Percentiles rank a stretch among this genome's conserved stretches.
Evolutionary conservation across 495 filamentous ascomycete genomes (phyloP).

Genomic region (Talaromyces nanjingensis): DNA sequence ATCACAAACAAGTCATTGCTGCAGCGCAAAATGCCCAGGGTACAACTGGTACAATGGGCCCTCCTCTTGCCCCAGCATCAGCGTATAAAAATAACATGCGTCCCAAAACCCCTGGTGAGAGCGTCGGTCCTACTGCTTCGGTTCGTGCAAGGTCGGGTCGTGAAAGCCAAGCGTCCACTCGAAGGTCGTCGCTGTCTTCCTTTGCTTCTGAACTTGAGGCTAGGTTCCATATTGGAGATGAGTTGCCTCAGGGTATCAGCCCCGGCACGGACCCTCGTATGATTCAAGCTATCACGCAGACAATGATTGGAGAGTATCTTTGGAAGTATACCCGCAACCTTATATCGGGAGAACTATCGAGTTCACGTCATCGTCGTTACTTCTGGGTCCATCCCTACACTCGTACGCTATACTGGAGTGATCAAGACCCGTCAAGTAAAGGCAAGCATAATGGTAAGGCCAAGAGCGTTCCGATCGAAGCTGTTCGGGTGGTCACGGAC

Average conservation of each 20-base stretch:
- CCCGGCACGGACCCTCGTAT: constrained; percentile 84
- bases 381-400: constrained; percentile 99
- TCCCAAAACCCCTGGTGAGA: constrained; percentile 64
- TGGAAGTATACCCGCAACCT: constrained; percentile 98
- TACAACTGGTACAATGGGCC: constrained; percentile 66
- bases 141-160: constrained; percentile 26
- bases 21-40: constrained; percentile 53
- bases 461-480: constrained; percentile 92
- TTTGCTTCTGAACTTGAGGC: constrained; percentile 91
- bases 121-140: constrained; percentile 37
- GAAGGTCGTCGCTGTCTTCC: constrained; percentile 81
- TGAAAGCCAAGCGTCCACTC: constrained; percentile 47
- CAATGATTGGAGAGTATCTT: constrained; percentile 97
- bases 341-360: constrained; percentile 77
- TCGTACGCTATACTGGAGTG: constrained; percentile 93
- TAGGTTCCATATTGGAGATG: constrained; percentile 62
- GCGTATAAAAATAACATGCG: constrained; percentile 55
- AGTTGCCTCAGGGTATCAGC: constrained; percentile 47
- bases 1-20: constrained; percentile 78
- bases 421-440: constrained; percentile 73
- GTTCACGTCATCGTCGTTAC: constrained; percentile 83
- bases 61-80: constrained; percentile 76
- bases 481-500: constrained; percentile 87
- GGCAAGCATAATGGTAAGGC: constrained; percentile 74
- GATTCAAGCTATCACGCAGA: constrained; percentile 99